These are phyloP conservation scores for Scedosporium apiospermum DNA, from an alignment of 2,329 filamentous ascomycete genomes.

Conservation along the genomic window DNA sequence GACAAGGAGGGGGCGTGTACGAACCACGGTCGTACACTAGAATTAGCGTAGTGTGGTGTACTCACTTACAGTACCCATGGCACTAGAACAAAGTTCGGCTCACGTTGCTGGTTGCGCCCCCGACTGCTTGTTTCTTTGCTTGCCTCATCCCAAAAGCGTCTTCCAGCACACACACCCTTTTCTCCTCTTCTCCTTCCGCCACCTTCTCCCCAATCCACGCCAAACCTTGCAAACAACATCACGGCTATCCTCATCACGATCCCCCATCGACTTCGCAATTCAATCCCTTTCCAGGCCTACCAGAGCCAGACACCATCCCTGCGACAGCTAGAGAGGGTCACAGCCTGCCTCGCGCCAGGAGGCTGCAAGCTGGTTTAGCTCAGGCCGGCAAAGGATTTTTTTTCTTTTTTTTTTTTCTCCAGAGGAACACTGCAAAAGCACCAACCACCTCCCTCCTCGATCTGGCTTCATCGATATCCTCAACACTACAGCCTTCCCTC, in stretches of 20 bases:
- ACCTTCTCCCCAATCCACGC: neutral
- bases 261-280: neutral
- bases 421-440: neutral
- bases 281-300: neutral
- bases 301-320: neutral
- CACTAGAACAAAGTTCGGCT: conserved; percentile 2
- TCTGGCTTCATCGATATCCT: neutral
- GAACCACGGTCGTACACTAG: neutral
- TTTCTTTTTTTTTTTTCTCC: neutral
- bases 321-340: neutral
- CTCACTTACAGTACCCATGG: neutral
- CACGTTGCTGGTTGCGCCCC: conserved; percentile 1
- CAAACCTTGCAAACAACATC: neutral
- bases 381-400: neutral
- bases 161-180: conserved; percentile 1
- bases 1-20: neutral
- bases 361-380: neutral
- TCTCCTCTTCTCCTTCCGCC: conserved; percentile 1
- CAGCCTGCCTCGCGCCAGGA: neutral
- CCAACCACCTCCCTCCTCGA: neutral
- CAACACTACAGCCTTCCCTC: neutral
- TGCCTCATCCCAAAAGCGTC: conserved; percentile 1
- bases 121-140: conserved; percentile 1
- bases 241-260: neutral
- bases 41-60: neutral